These are phyloP conservation scores for Cynanchum wilfordii DNA, from an alignment of 257 asterid species.

Conservation along the genomic window DNA sequence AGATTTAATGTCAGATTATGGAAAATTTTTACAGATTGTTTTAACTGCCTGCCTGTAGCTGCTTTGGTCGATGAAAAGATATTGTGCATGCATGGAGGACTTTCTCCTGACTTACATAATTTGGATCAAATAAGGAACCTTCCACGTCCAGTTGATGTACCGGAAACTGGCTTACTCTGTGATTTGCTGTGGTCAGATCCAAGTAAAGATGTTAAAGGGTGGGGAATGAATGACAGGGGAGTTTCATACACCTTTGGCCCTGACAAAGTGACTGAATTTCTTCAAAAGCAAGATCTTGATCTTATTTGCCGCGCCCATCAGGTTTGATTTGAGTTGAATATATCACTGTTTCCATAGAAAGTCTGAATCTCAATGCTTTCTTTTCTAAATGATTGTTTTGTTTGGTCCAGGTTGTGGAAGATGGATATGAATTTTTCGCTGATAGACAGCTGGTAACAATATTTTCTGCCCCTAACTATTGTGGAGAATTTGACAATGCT, in stretches of 20 bases:
- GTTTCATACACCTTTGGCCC: constrained; percentile 71
- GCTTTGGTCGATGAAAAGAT: constrained; percentile 75
- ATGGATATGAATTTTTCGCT: constrained; percentile 87
- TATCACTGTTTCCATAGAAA: neutral
- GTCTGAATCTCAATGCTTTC: neutral
- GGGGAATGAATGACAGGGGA: constrained; percentile 76
- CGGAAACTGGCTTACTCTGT: constrained; percentile 69
- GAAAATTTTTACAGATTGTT: constrained; percentile 71
- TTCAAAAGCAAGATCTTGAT: constrained; percentile 66
- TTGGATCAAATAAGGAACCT: constrained; percentile 65
- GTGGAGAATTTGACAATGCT: constrained; percentile 78
- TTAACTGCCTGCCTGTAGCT: constrained; percentile 74
- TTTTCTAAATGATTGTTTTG: neutral
- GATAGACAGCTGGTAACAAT: constrained; percentile 73
- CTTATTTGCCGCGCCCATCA: constrained; percentile 85
- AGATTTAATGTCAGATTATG: constrained; percentile 62
- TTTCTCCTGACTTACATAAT: constrained; percentile 60
- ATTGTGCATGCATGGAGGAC: constrained; percentile 86
- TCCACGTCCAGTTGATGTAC: constrained; percentile 65
- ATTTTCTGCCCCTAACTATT: constrained; percentile 80
- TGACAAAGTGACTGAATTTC: constrained; percentile 62
- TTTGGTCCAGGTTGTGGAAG: constrained; percentile 57
- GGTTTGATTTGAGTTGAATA: constrained; percentile 25
- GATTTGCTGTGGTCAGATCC: constrained; percentile 84
- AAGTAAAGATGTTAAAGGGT: constrained; percentile 61